Evolutionary conservation across 257 asterid genomes (phyloP), one percentile per base, ranked within the genome.

Genomic region (Solanum chilense): DNA sequence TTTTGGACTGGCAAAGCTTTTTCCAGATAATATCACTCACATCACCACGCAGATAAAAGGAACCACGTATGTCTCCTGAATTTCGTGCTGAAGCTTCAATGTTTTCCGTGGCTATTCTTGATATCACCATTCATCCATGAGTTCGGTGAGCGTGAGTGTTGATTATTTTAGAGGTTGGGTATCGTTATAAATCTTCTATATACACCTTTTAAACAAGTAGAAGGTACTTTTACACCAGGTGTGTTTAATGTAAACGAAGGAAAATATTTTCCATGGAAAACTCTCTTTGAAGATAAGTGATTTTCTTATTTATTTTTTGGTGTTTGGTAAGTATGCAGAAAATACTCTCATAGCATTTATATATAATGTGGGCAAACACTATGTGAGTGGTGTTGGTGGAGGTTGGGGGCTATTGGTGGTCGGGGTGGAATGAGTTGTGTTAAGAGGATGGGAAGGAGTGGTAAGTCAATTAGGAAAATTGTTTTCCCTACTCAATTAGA

Each of bases 1-100:
- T 90, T 96, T 96, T 73, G 99, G 99, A 85, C 89, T 96, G 91
- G 99, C 99, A 64, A 96, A 93, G 90, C 98, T 96, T 75, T 96
- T 96, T 85, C 99, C 99, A 42, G 97, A 96, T 86, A 88, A 95
- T 82, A 96, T 96, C 77, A 95, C 99, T 66, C 99, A 96, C 90
- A 96, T 96, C 89, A 96, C 97, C 93, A 96, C 99, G 31, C 92
- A 86, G 90, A 90, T 96, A 88, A 98, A 98, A 41, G 99, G 98
- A 91, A 96, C 98, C 42, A 93, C 94, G 98, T 96, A 92, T 9
- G 98, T 80, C 89, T 78, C 81, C 37, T 87, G 88, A 85, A 35
- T 86, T 83, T 83, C 73, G 74, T 31, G 58, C 29, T 71, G 82
- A 85, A 23, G 45, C 66, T 80, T 80, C 66, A 45, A 18, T 29